A percentile compares a stretch with the other conserved stretches of the same genome.
These are phyloP conservation scores for Epichloe glyceriae DNA, from an alignment of 2,329 filamentous ascomycete species.

Conservation along the genomic window DNA sequence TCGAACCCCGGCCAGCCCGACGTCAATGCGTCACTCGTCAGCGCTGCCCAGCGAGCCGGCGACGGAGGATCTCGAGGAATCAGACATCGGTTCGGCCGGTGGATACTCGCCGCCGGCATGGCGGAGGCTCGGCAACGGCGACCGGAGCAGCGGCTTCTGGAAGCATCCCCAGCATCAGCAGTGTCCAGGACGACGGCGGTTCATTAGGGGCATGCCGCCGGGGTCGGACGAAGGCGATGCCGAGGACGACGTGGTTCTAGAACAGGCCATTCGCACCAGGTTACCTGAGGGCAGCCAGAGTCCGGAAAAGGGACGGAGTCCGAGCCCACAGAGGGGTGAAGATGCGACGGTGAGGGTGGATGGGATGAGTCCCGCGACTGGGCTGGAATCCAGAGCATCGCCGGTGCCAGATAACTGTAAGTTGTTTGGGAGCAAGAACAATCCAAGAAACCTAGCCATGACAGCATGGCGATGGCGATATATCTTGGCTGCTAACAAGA, in stretches of 20 bases:
- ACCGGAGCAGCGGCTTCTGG: slow-evolving; percentile 48
- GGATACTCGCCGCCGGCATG: slow-evolving; percentile 49
- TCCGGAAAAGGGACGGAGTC: slow-evolving; percentile 35
- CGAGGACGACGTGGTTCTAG: slow-evolving; percentile 29
- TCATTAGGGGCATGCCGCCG: slow-evolving; percentile 4
- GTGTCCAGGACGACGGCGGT: slow-evolving; percentile 1
- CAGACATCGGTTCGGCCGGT: slow-evolving; percentile 36
- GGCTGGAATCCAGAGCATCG: slow-evolving; percentile 12
- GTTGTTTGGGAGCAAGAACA: slow-evolving; percentile 8
- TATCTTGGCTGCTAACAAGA: not conserved
- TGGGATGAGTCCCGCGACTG: slow-evolving; percentile 14
- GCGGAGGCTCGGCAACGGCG: slow-evolving; percentile 47
- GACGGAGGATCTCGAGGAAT: slow-evolving; percentile 28
- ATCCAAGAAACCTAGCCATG: not conserved
- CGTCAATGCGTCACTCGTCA: slow-evolving; percentile 19
- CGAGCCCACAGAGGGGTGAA: slow-evolving; percentile 33
- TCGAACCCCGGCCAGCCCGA: slow-evolving; percentile 34
- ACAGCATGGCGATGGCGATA: too few species aligned
- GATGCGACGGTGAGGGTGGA: slow-evolving; percentile 26
- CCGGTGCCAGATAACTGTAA: slow-evolving; percentile 36
- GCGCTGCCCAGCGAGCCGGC: slow-evolving; percentile 22
- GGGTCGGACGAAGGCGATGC: slow-evolving; percentile 18
- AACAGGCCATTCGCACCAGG: slow-evolving; percentile 40
- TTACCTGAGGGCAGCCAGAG: slow-evolving; percentile 43
- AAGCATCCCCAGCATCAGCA: slow-evolving; percentile 11